These are phyloP conservation scores for Cardamine occulta DNA, from an alignment of 345 rosid species.

Conservation along the genomic window DNA sequence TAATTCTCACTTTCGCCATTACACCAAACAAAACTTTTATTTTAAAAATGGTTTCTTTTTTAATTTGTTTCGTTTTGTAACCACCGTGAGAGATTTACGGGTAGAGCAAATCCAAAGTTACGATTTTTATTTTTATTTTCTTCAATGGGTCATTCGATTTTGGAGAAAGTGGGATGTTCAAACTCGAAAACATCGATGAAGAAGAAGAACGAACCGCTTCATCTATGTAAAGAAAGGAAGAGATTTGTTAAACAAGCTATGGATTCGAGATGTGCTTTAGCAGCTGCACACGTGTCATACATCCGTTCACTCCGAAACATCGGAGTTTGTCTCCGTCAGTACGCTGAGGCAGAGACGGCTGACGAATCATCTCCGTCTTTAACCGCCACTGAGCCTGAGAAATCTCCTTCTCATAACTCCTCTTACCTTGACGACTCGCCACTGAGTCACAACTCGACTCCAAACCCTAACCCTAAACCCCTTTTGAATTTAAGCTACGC, in stretches of 20 bases:
- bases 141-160: conserved; percentile 26
- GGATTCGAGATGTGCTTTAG: conserved; percentile 76
- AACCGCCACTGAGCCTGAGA: conserved; percentile 74
- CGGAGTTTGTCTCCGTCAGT: conserved; percentile 76
- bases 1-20: conserved; percentile 24
- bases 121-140: conserved; percentile 3
- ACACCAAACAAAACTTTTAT: background rate
- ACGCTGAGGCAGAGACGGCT: conserved; percentile 71
- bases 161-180: conserved; percentile 67
- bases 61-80: conserved; percentile 13
- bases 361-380: conserved; percentile 61
- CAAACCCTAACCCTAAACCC: conserved; percentile 45
- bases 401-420: conserved; percentile 71
- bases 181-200: conserved; percentile 60
- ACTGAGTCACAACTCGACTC: conserved; percentile 48
- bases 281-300: conserved; percentile 94
- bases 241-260: conserved; percentile 76
- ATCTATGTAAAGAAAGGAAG: conserved; percentile 74
- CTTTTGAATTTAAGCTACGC: conserved; percentile 57
- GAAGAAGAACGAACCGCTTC: conserved; percentile 56
- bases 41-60: conserved; percentile 6
- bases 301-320: conserved; percentile 69
- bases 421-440: conserved; percentile 78
- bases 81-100: conserved; percentile 38
- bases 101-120: conserved; percentile 1